Evolutionary conservation across 2,329 filamentous ascomycete genomes (phyloP).

Genomic region (Chaetomium strumarium): DNA sequence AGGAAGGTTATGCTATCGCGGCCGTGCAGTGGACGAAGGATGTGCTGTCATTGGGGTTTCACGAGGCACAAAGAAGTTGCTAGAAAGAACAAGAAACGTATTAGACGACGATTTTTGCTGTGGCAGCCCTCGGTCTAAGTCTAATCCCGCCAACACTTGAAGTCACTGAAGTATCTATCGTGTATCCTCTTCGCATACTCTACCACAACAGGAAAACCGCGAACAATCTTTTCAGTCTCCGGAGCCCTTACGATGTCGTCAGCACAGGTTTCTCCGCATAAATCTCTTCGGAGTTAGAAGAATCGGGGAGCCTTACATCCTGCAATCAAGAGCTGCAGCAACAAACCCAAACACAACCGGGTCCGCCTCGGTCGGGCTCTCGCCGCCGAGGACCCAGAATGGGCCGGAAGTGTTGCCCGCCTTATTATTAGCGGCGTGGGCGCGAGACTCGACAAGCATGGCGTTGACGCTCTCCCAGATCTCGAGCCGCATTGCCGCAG

Average conservation of each 20-base stretch:
- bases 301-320: no score
- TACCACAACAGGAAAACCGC: constrained; percentile 41
- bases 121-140: constrained; percentile 12
- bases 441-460: constrained; percentile 36
- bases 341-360: constrained; percentile 53
- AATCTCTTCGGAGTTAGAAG: no score
- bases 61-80: no score
- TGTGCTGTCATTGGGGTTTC: no score
- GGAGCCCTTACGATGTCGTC: constrained; percentile 36
- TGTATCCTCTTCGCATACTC: constrained; percentile 55
- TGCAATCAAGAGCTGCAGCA: constrained; percentile 43
- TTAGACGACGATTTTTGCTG: background rate
- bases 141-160: constrained; percentile 35
- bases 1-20: no score
- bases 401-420: constrained; percentile 27
- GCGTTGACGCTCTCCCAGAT: constrained; percentile 49
- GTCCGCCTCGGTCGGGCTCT: constrained; percentile 52
- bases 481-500: constrained; percentile 39
- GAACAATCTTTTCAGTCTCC: constrained; percentile 39
- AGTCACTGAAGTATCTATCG: constrained; percentile 52
- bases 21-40: no score
- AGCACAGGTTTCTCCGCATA: constrained; percentile 7
- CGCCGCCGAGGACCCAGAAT: constrained; percentile 54
- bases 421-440: constrained; percentile 7
- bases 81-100: background rate